phyloP scores from a whole-genome alignment of 2,329 filamentous ascomycete species.

The Epichloe scottii region DNA sequence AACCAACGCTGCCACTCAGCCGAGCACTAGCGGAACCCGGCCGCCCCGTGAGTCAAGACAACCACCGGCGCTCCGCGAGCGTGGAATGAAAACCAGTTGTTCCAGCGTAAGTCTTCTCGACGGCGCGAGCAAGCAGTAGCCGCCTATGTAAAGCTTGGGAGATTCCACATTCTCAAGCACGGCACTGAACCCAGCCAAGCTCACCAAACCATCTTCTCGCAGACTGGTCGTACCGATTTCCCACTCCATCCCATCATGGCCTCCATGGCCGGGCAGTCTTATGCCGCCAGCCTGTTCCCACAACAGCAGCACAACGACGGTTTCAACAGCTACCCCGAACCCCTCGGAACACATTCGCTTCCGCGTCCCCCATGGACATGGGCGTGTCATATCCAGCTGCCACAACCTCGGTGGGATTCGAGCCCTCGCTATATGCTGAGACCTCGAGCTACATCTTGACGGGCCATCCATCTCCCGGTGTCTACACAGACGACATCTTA shows the following conservation, averaged over 20 bases:
- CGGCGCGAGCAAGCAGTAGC: neutral
- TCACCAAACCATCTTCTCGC: neutral
- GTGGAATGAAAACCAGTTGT: neutral
- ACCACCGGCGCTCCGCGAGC: neutral
- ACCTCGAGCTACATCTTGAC: conserved; percentile 31
- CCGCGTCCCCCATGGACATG: conserved; percentile 33
- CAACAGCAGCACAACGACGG: conserved; percentile 23
- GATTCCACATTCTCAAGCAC: neutral
- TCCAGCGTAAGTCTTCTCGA: neutral
- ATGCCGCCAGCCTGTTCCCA: conserved; percentile 1
- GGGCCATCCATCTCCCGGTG: conserved; percentile 33
- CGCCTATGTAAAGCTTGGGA: neutral
- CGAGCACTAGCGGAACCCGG: neutral
- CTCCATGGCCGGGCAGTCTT: conserved; percentile 3
- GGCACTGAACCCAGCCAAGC: neutral
- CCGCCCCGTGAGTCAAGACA: neutral
- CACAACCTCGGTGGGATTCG: conserved; percentile 27
- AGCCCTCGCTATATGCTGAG: conserved; percentile 35
- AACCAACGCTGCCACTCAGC: neutral
- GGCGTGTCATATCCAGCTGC: conserved; percentile 25
- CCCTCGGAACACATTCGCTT: conserved; percentile 27
- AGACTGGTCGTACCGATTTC: neutral
- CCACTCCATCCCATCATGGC: neutral
- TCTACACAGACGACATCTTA: conserved; percentile 38
- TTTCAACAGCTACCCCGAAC: conserved; percentile 34